Evolutionary conservation across 1,284 basidiomycete species (phyloP).

Genomic region (Sutorius eximius): DNA sequence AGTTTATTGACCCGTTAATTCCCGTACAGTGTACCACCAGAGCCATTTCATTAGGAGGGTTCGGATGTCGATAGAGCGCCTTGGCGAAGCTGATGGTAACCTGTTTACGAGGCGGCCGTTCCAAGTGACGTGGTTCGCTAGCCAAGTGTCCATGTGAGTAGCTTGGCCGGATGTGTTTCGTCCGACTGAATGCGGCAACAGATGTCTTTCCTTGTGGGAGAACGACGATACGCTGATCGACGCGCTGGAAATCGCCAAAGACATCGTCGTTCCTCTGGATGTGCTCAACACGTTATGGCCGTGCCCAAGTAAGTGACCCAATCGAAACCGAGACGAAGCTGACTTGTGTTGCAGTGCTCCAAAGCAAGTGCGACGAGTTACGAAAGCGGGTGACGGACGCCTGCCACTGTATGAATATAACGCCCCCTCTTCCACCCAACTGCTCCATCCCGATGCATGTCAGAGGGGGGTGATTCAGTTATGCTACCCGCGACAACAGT

Average conservation of each 20-base stretch:
- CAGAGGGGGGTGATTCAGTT: slow-evolving; percentile 21
- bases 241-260: slow-evolving; percentile 67
- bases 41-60: slow-evolving; percentile 57
- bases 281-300: slow-evolving; percentile 71
- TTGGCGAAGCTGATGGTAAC: slow-evolving; percentile 48
- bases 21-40: slow-evolving; percentile 58
- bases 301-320: slow-evolving; percentile 50
- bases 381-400: slow-evolving; percentile 48
- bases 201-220: slow-evolving; percentile 66
- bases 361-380: slow-evolving; percentile 45
- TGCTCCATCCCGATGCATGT: slow-evolving; percentile 39
- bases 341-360: slow-evolving; percentile 38
- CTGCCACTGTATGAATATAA: slow-evolving; percentile 42
- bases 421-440: slow-evolving; percentile 40
- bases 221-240: slow-evolving; percentile 56
- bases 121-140: slow-evolving; percentile 69
- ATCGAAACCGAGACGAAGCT: slow-evolving; percentile 9
- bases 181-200: slow-evolving; percentile 27
- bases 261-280: slow-evolving; percentile 61
- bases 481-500: not conserved
- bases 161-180: not conserved
- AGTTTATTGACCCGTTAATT: slow-evolving; percentile 10
- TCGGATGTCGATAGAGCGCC: slow-evolving; percentile 48
- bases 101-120: slow-evolving; percentile 65
- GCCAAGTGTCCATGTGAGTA: slow-evolving; percentile 60